Base-by-base conservation (phyloP, 2,329 filamentous ascomycete species). In the Talaromyces atroroseus region DNA sequence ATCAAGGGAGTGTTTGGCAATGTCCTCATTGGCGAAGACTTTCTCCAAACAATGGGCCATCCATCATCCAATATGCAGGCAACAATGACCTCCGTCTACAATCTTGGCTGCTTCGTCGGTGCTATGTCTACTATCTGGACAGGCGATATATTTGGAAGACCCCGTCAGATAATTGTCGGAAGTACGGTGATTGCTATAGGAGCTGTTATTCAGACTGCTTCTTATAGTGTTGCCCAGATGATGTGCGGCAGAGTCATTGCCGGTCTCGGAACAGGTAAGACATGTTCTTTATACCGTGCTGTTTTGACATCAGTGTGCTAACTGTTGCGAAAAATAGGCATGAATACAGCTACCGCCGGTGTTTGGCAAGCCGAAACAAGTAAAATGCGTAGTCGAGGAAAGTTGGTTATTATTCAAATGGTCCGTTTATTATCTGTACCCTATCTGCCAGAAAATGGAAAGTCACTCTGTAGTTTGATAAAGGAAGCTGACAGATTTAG, bases 231-330 rank as follows among this genome's bases (percentile, higher is more conserved):
- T 5, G 61, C 74, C 0, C 76, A 78, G 54, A 69, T 79, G 57
- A 73, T 78, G 36, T 68, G 78, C 7, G 78, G 74, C 2, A 69
- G 78, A 12, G 71, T 79, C 26, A 68, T 81, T 10, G 74, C 78
- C 0, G 78, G 78, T 5, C 61, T 79, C 8, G 78, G 78, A 0
- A 74, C 76, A 44, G 78, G 77, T 49, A 40, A 16, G 44, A 24
- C 10, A n/a, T n/a, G n/a, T n/a, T n/a, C n/a, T n/a, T 34, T n/a
- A 14, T 32, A 21, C 7, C 20, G 16, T 42, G 16, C 44, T 64
- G 5, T 66, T 65, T 57, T n/a, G 6, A 23, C 8, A n/a, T 46
- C 8, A 7, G 14, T 14, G 14, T 36, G 32, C 32, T 36, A 45
- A 14, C 12, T 49, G 14, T 11, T 11, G 18, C 40, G 45, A 49